Evolutionary conservation across 345 rosid species (phyloP).

Genomic region (Hypericum androsaemum): DNA sequence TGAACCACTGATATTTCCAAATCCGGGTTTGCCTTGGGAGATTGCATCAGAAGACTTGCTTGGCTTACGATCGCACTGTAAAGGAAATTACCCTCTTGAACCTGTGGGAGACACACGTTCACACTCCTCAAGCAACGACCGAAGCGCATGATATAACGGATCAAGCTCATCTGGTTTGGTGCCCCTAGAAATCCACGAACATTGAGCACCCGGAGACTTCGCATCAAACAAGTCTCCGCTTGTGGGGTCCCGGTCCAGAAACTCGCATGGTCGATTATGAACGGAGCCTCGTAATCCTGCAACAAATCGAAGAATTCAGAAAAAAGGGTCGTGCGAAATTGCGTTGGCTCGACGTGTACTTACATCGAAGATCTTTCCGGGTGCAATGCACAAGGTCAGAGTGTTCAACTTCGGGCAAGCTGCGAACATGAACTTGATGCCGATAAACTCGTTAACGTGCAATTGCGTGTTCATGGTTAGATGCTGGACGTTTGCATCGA

Average conservation of each 20-base stretch:
- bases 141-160: conserved; percentile 13
- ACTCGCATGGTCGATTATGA: neutral
- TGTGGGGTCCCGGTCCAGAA: conserved; percentile 6
- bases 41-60: too few relatives aligned
- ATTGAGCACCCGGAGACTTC: conserved; percentile 27
- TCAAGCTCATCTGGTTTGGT: conserved; percentile 7
- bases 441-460: conserved; percentile 25
- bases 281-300: conserved; percentile 16
- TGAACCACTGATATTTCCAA: too few relatives aligned
- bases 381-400: conserved; percentile 27
- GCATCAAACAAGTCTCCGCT: conserved; percentile 15
- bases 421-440: conserved; percentile 27
- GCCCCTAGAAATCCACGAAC: conserved; percentile 22
- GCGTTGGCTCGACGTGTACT: neutral
- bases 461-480: conserved; percentile 27
- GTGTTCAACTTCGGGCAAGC: conserved; percentile 22
- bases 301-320: neutral
- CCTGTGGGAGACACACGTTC: conserved; percentile 13
- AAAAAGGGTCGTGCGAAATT: neutral
- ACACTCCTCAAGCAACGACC: conserved; percentile 21
- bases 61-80: neutral
- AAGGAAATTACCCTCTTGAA: neutral
- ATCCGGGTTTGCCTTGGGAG: too few relatives aligned
- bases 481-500: conserved; percentile 22
- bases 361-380: conserved; percentile 18